These are phyloP conservation scores for Penicillium nordicum DNA, from an alignment of 2,329 filamentous ascomycete species.

Conservation along the genomic window DNA sequence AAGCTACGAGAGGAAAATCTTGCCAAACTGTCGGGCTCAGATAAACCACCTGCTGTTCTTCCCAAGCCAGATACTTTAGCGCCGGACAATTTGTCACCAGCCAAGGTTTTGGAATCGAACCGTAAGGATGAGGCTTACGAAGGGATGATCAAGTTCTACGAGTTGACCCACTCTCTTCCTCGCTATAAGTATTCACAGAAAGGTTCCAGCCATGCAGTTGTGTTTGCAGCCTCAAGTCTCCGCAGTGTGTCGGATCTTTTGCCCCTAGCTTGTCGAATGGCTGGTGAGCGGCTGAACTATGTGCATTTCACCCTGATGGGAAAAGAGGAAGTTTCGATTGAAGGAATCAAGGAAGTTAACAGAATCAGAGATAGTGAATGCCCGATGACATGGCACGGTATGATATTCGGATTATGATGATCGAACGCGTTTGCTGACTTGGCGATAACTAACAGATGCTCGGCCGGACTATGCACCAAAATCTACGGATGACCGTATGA, in stretches of 20 bases:
- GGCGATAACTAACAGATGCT: constrained; percentile 51
- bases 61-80: constrained; percentile 12
- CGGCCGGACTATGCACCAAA: constrained; percentile 68
- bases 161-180: constrained; percentile 62
- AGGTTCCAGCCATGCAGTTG: constrained; percentile 61
- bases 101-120: constrained; percentile 15
- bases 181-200: constrained; percentile 50
- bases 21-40: constrained; percentile 5
- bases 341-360: constrained; percentile 71
- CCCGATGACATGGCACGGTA: constrained; percentile 60
- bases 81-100: constrained; percentile 8
- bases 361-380: constrained; percentile 68
- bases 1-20: constrained; percentile 15
- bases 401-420: constrained; percentile 44
- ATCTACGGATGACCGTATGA: constrained; percentile 68
- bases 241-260: constrained; percentile 69
- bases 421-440: constrained; percentile 3
- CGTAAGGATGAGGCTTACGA: constrained; percentile 49
- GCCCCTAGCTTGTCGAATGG: constrained; percentile 86
- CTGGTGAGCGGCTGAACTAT: constrained; percentile 60
- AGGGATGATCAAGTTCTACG: constrained; percentile 66
- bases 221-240: constrained; percentile 75
- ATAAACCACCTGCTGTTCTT: constrained; percentile 5
- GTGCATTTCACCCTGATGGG: constrained; percentile 83
- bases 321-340: constrained; percentile 64